Evolutionary conservation across 106 monocot species (phyloP).

Genomic region (Dioscorea alata): DNA sequence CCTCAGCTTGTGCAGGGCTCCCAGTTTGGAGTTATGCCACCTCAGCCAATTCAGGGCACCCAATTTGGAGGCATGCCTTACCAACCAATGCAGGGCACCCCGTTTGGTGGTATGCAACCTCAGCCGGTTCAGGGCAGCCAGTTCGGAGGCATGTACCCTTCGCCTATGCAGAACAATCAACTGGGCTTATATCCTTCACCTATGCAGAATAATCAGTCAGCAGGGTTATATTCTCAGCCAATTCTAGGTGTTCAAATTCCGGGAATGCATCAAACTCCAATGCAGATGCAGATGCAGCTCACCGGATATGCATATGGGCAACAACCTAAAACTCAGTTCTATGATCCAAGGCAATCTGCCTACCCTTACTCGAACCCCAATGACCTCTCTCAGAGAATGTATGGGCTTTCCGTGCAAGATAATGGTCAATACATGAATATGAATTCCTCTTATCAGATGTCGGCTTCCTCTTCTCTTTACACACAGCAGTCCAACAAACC

Average conservation of each 20-base stretch:
- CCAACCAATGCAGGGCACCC: conserved; percentile 11
- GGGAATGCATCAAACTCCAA: neutral
- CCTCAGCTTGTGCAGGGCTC: neutral
- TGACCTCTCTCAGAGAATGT: conserved; percentile 64
- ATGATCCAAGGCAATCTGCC: conserved; percentile 15
- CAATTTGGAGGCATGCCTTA: conserved; percentile 9
- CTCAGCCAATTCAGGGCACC: conserved; percentile 1
- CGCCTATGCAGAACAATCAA: conserved; percentile 19
- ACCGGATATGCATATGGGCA: conserved; percentile 25
- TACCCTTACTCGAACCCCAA: conserved; percentile 22
- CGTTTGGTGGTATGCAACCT: conserved; percentile 15
- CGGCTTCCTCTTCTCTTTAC: conserved; percentile 24
- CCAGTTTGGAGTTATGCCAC: conserved; percentile 6
- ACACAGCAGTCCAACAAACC: conserved; percentile 39
- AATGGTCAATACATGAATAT: conserved; percentile 12
- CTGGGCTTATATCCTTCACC: conserved; percentile 19
- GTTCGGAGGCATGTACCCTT: conserved; percentile 20
- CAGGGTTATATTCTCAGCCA: conserved; percentile 15
- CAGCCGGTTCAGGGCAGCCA: conserved; percentile 22
- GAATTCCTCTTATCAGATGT: conserved; percentile 17
- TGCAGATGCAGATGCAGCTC: conserved; percentile 21
- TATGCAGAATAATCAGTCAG: conserved; percentile 14
- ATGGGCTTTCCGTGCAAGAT: conserved; percentile 60
- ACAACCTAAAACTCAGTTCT: conserved; percentile 25
- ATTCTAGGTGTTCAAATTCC: neutral